These are phyloP conservation scores for Pythium aquatile DNA, from an alignment of 352 stramenopile species.

Conservation along the genomic window DNA sequence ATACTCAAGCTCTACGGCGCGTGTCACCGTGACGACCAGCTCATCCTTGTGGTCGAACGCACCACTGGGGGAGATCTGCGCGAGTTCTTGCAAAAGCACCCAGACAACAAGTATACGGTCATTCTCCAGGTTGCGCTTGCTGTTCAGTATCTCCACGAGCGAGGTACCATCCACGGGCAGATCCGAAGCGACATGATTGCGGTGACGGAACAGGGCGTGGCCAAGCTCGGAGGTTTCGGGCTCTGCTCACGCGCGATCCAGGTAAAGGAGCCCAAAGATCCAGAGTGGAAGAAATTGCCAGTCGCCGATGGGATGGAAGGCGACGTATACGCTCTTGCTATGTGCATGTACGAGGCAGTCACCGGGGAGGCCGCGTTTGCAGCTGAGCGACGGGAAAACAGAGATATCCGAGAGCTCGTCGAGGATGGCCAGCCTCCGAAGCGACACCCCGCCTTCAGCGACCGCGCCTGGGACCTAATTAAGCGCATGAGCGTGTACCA, in stretches of 20 bases:
- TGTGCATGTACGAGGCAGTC: conserved; percentile 18
- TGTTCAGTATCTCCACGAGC: conserved; percentile 20
- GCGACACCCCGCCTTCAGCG: conserved; percentile 2
- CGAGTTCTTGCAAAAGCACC: conserved; percentile 1
- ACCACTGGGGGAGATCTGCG: background rate
- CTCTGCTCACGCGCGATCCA: background rate
- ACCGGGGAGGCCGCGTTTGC: background rate
- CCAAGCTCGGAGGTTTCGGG: background rate
- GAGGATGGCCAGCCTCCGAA: background rate
- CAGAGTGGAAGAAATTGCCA: background rate
- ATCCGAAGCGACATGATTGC: conserved; percentile 7
- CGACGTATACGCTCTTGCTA: conserved; percentile 14
- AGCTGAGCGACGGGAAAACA: background rate
- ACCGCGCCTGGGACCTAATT: conserved; percentile 8
- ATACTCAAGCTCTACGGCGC: conserved; percentile 17
- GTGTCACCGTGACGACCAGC: conserved; percentile 5
- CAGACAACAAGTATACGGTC: conserved; percentile 2
- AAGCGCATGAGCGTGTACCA: conserved; percentile 1
- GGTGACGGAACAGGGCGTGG: background rate
- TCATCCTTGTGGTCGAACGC: conserved; percentile 6
- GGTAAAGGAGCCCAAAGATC: background rate
- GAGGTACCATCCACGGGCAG: background rate
- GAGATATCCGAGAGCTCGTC: background rate
- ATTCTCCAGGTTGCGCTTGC: conserved; percentile 8
- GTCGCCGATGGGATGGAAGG: background rate